Percentiles rank a stretch among this genome's conserved stretches.
Evolutionary conservation across 164 flowering plant species (phyloP).

Genomic region (Chimonanthus praecox): DNA sequence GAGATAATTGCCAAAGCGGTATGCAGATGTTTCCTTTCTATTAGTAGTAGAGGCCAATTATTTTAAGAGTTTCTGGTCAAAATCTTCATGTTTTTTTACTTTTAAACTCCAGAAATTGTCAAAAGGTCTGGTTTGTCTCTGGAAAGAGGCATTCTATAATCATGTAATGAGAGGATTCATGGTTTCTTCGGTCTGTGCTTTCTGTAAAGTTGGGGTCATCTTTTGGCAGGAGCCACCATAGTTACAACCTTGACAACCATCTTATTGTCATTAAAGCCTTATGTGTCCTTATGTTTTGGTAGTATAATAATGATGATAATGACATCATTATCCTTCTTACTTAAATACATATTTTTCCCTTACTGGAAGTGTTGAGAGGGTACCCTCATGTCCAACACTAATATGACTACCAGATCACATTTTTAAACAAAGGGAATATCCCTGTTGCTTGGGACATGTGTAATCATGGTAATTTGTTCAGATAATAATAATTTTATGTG

Average conservation of each 20-base stretch:
- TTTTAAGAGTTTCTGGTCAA: too few relatives aligned
- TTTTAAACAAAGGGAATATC: too few relatives aligned
- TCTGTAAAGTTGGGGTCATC: neutral
- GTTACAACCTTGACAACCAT: too few relatives aligned
- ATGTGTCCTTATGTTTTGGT: neutral
- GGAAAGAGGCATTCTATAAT: neutral
- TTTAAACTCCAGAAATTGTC: neutral
- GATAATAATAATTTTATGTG: too few relatives aligned
- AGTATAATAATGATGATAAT: neutral
- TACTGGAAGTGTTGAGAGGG: too few relatives aligned
- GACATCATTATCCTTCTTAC: neutral
- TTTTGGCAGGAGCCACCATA: neutral
- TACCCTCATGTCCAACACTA: too few relatives aligned
- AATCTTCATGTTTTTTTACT: neutral
- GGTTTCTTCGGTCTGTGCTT: too few relatives aligned
- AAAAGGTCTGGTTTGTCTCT: neutral
- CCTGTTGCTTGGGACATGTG: too few relatives aligned
- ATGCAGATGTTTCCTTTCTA: constrained; percentile 13
- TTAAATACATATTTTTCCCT: too few relatives aligned
- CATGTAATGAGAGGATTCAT: neutral
- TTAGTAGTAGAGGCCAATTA: neutral
- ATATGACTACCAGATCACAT: too few relatives aligned
- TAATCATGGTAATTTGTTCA: too few relatives aligned
- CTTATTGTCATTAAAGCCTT: too few relatives aligned
- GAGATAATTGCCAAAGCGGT: constrained; percentile 94